A percentile compares a stretch with the other conserved stretches of the same genome.
These are phyloP conservation scores for Gossypium raimondii DNA, from an alignment of 345 rosid genomes.

Conservation along the genomic window DNA sequence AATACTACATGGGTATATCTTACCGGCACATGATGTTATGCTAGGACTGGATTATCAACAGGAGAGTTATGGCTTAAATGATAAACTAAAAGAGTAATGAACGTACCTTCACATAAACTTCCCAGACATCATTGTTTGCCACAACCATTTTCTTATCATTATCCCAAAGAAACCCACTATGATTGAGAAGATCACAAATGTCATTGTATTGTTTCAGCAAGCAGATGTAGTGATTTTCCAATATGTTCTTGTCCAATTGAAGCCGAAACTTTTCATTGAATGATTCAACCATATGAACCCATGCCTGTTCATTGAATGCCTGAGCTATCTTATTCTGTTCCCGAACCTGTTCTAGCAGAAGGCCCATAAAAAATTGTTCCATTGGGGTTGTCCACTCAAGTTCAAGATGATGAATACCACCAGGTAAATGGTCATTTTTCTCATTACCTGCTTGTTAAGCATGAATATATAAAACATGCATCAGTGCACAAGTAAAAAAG, in stretches of 20 bases:
- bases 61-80: background rate
- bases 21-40: background rate
- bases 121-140: constrained; percentile 55
- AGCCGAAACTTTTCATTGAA: constrained; percentile 52
- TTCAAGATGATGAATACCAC: constrained; percentile 26
- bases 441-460: constrained; percentile 34
- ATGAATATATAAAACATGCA: background rate
- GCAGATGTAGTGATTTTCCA: constrained; percentile 48
- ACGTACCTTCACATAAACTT: constrained; percentile 52
- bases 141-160: constrained; percentile 44
- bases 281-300: constrained; percentile 49
- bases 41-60: background rate
- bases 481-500: background rate
- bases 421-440: constrained; percentile 26
- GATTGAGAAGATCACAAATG: constrained; percentile 47
- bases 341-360: constrained; percentile 49
- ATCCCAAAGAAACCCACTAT: constrained; percentile 58
- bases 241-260: constrained; percentile 39
- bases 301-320: constrained; percentile 51
- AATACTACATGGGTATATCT: background rate
- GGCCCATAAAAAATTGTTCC: constrained; percentile 53
- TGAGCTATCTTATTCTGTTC: constrained; percentile 42
- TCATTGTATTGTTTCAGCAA: constrained; percentile 64
- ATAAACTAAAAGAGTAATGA: background rate
- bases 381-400: constrained; percentile 53